Evolutionary conservation across 345 rosid genomes (phyloP), one percentile per base, ranked within the genome.

Genomic region (Firmiana major): DNA sequence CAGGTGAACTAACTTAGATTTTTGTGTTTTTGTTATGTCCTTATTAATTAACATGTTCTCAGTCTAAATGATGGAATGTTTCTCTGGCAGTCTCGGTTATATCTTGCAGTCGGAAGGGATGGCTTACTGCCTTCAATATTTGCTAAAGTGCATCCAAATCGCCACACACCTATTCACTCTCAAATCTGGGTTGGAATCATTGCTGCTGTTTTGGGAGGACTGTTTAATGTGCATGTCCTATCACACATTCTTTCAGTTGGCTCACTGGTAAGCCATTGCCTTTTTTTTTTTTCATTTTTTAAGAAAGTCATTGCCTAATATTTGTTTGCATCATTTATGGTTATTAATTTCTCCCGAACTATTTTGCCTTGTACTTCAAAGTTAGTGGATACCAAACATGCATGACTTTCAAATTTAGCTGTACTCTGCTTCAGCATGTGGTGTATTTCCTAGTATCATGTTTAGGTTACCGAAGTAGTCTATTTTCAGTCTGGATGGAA

Each of bases 201-300:
- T 68, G 98, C 98, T 83, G 85, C 83, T 73, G 34, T 91, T 81
- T 68, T 96, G 86, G 92, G 90, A 24, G 98, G 99, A 79, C 76
- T 93, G 57, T 87, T 96, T 80, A 96, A 96, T 7, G 90, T 96
- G 63, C 97, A 68, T 40, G 75, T 88, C 54, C 97, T 96, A 60
- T 91, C 98, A 13, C 97, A 90, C 90, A 93, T 93, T 87, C 99
- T 96, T 74, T 96, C 98, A 0, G 97, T 93, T 38, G 99, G 99
- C 80, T 80, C 98, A 49, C 77, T 96, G 98, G 99, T 96, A 91
- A 40, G 95, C 63, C 16, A 22, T 53, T 51, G 12, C 60, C 43
- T 48, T 67, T 12, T 12, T 48, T 67, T 12, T 12, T 6, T 43
- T 22, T 45, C 4, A 0, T 9, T 9, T 26, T 24, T 26, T 16